phyloP scores from a whole-genome alignment of 2,329 filamentous ascomycete species.

The Stachybotrys chartarum region DNA sequence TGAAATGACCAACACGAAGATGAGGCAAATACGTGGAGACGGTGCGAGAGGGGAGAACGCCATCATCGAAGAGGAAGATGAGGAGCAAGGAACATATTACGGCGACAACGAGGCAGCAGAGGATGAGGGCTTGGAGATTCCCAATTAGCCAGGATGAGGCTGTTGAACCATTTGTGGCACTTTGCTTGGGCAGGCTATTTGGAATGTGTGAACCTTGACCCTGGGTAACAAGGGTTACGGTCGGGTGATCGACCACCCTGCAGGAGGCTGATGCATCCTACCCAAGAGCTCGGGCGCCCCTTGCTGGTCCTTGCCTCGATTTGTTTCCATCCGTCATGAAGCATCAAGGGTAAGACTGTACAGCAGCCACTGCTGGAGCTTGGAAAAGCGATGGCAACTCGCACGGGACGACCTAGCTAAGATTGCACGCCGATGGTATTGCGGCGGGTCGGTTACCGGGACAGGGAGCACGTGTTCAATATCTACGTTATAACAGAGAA shows the following conservation, averaged over 20 bases:
- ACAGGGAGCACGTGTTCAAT: too few species aligned
- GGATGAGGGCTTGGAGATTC: constrained; percentile 1
- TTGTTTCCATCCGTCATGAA: not conserved
- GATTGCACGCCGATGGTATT: too few species aligned
- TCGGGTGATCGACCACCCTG: constrained; percentile 6
- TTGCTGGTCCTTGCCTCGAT: not conserved
- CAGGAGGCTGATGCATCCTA: not conserved
- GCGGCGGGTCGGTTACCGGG: too few species aligned
- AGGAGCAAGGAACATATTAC: constrained; percentile 21
- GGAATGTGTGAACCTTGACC: not conserved
- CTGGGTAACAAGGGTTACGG: not conserved
- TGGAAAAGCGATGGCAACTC: too few species aligned
- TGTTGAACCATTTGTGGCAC: not conserved
- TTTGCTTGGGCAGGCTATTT: not conserved
- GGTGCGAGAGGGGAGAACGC: constrained; percentile 11
- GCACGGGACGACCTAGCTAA: too few species aligned
- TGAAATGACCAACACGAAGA: constrained; percentile 75
- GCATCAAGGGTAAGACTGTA: too few species aligned
- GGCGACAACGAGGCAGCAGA: constrained; percentile 20
- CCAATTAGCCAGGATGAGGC: not conserved
- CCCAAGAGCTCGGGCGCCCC: not conserved
- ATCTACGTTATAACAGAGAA: too few species aligned
- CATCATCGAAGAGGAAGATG: constrained; percentile 19
- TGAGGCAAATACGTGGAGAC: constrained; percentile 40
- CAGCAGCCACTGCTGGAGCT: too few species aligned